Base-by-base conservation (phyloP, 768 basidiomycete genomes). In the Mrakia frigida region DNA sequence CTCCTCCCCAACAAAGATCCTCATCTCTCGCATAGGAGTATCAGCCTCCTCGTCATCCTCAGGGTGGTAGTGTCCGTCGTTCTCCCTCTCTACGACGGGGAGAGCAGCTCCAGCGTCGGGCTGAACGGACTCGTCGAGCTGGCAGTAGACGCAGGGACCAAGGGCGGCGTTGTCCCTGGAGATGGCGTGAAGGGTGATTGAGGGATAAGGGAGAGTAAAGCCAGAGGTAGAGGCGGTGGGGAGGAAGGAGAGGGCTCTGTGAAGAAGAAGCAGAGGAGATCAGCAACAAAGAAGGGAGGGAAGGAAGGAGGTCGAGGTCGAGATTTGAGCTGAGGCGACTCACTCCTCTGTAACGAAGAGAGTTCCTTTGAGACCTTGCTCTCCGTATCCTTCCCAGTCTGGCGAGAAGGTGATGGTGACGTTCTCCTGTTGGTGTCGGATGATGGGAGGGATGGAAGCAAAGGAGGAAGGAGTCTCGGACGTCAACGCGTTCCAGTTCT, bases 141-240 rank as follows among this genome's bases (percentile, higher is more conserved):
- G 97, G 82, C 94, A 97, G 83, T 98, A 98, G 81, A 98, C 87
- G 10, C 89, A 90, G 5, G 92, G 89, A 0, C 86, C 86, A 23
- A 61, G 56, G 18, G 41, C 41, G 13, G 84, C 78, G 77, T 60
- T 88, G 3, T 87, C 86, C 63, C 93, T 90, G 0, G 94, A 92
- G 73, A 95, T 87, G 35, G 97, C 97, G 80, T 99, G 97, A 2
- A 99, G 87, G 0, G 93, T 96, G 81, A 99, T 92, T 7, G 90
- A 86, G 14, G 92, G 93, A 82, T 96, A 98, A 75, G 90, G 86
- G 81, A 98, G 88, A 79, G 91, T 89, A 83, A 98, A 90, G 23
- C 93, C 94, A 61, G 86, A 85, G 23, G 89, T 89, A 0, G 74
- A 70, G 0, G 88, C 16, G 43, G 87, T 80, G 3, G 91, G 89